Conservation (phyloP, 495 filamentous ascomycete species). For the Chlorociboria aeruginascens region DNA sequence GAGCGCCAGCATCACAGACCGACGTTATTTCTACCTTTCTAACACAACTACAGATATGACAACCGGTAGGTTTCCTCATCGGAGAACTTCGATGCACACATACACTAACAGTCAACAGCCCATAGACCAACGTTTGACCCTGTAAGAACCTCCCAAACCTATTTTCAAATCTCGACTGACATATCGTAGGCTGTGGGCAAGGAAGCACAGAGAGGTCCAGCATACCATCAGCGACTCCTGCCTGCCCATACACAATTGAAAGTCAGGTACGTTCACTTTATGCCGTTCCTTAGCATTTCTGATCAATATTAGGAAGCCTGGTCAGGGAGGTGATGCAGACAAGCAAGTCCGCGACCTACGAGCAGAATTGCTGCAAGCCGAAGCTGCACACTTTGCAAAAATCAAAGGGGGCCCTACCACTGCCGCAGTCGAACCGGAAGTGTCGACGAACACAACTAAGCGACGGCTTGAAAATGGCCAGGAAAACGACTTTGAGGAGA, state of each 20-base stretch:
- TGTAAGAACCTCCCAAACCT: conserved; percentile 30
- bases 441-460: conserved; percentile 39
- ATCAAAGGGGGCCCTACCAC: conserved; percentile 45
- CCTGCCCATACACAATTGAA: conserved; percentile 90
- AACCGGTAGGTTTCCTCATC: conserved; percentile 16
- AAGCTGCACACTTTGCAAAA: conserved; percentile 81
- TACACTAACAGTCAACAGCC: conserved; percentile 40
- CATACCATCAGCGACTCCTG: conserved; percentile 92
- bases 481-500: conserved; percentile 41
- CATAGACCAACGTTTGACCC: conserved; percentile 93
- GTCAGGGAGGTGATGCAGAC: conserved; percentile 81
- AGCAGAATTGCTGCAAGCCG: conserved; percentile 80
- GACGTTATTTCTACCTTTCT: neutral
- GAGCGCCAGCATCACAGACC: neutral
- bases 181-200: conserved; percentile 68
- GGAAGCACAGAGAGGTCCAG: conserved; percentile 85
- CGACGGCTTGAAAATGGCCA: conserved; percentile 47
- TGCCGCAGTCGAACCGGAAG: conserved; percentile 26
- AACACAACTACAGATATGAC: conserved; percentile 19
- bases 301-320: conserved; percentile 47
- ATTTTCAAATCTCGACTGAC: neutral
- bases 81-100: neutral
- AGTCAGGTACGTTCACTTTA: conserved; percentile 42
- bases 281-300: neutral
- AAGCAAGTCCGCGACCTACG: conserved; percentile 65